Conservation (phyloP, 768 basidiomycete genomes). For the Steccherinum ochraceum region DNA sequence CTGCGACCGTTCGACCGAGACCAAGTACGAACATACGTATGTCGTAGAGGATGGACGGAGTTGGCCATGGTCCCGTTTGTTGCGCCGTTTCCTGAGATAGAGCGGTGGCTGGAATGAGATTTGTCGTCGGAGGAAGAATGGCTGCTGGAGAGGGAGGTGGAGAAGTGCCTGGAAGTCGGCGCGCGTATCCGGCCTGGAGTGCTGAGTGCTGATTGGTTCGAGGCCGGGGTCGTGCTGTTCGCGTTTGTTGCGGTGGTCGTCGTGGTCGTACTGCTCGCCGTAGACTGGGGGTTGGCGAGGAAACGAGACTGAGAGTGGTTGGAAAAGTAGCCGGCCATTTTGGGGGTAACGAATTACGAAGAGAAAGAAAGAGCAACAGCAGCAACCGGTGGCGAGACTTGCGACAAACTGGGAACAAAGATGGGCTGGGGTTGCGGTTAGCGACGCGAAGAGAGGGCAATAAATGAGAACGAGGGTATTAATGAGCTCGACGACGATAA, state of each 20-base stretch:
- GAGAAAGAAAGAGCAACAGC: too few species aligned
- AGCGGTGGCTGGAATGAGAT: slow-evolving; percentile 31
- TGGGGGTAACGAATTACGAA: neutral
- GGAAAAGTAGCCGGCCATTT: slow-evolving; percentile 62
- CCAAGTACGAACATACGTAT: slow-evolving; percentile 76
- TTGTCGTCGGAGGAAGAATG: slow-evolving; percentile 35
- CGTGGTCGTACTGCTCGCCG: slow-evolving; percentile 15
- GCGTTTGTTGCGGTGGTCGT: slow-evolving; percentile 13
- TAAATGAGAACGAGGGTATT: too few species aligned
- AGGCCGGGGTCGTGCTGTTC: slow-evolving; percentile 22
- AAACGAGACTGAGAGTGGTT: slow-evolving; percentile 74
- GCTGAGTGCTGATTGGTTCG: slow-evolving; percentile 17
- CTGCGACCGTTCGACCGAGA: neutral
- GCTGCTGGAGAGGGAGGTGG: slow-evolving; percentile 50
- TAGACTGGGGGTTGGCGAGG: slow-evolving; percentile 41
- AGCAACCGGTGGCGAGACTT: too few species aligned
- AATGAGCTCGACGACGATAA: too few species aligned
- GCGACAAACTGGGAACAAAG: too few species aligned
- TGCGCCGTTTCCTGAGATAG: slow-evolving; percentile 27
- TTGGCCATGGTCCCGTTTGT: slow-evolving; percentile 29
- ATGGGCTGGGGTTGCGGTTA: too few species aligned
- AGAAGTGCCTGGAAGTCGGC: slow-evolving; percentile 69
- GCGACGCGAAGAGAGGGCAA: too few species aligned
- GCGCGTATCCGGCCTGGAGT: slow-evolving; percentile 35
- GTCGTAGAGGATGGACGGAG: slow-evolving; percentile 66